These are phyloP conservation scores for Protomyces inundatus DNA, from an alignment of 1,139 yeast genomes.

Conservation along the genomic window DNA sequence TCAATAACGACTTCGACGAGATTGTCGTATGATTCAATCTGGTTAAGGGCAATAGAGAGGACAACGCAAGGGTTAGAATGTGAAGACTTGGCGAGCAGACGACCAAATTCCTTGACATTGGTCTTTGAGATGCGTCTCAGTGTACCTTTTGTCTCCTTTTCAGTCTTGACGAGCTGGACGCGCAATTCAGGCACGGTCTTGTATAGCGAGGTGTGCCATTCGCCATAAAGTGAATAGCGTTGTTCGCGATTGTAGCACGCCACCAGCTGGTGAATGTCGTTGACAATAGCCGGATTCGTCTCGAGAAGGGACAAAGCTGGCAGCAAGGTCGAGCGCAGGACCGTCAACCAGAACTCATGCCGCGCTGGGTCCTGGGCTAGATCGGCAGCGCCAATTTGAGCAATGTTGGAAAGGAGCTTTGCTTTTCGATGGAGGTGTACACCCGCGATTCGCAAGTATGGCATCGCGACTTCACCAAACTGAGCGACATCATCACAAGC, in stretches of 20 bases:
- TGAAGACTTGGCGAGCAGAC: conserved; percentile 70
- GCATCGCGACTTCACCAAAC: conserved; percentile 47
- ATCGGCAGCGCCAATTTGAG: conserved; percentile 52
- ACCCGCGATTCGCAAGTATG: conserved; percentile 54
- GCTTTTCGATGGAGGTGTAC: conserved; percentile 52
- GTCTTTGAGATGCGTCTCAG: conserved; percentile 84
- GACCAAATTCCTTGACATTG: conserved; percentile 70
- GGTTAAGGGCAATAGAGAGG: conserved; percentile 43
- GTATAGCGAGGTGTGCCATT: conserved; percentile 53
- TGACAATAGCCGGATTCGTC: conserved; percentile 58
- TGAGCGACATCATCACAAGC: conserved; percentile 41
- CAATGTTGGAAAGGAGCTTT: conserved; percentile 52
- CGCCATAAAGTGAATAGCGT: conserved; percentile 80
- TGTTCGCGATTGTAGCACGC: conserved; percentile 53
- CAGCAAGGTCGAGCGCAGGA: conserved; percentile 59
- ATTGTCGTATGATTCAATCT: conserved; percentile 86
- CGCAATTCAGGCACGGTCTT: conserved; percentile 58
- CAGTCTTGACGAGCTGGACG: conserved; percentile 63
- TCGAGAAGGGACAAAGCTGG: conserved; percentile 61
- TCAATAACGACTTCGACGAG: conserved; percentile 72
- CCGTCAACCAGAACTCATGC: conserved; percentile 53
- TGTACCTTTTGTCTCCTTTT: conserved; percentile 73
- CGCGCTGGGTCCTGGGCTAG: conserved; percentile 31
- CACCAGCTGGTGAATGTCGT: conserved; percentile 56
- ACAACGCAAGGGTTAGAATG: conserved; percentile 80